Conservation (phyloP, 164 flowering plant genomes). For the Tetrastigma voinierianum region DNA sequence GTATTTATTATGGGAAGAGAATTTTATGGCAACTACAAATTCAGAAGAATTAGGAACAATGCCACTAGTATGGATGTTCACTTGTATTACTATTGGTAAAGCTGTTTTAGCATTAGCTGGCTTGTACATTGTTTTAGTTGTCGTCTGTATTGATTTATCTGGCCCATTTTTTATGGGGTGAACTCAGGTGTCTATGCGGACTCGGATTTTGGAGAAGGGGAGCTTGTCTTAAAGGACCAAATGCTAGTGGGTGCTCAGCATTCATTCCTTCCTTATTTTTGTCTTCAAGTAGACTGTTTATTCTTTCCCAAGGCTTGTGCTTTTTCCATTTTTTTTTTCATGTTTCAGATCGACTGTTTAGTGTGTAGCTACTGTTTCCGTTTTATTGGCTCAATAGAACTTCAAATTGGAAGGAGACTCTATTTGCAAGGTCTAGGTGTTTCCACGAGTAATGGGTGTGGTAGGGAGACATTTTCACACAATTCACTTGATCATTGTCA, state of each 20-base stretch:
- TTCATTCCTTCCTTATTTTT: neutral
- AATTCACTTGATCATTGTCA: conserved; percentile 17
- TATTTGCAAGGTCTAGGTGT: conserved; percentile 56
- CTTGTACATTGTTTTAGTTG: too few species aligned
- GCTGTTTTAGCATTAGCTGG: too few species aligned
- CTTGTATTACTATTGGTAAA: too few species aligned
- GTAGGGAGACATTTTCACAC: conserved; percentile 10
- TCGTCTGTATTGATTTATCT: too few species aligned
- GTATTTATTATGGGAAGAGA: too few species aligned
- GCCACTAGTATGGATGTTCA: neutral
- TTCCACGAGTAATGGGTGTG: conserved; percentile 33
- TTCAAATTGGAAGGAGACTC: conserved; percentile 86
- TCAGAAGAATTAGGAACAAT: neutral
- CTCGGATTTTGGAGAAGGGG: conserved; percentile 59
- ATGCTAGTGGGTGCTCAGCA: conserved; percentile 90
- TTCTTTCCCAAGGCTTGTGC: neutral
- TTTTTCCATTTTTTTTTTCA: conserved; percentile 1
- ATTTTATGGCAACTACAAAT: too few species aligned
- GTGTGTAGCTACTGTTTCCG: conserved; percentile 88
- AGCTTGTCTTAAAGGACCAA: conserved; percentile 81
- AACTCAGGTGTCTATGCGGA: conserved; percentile 71
- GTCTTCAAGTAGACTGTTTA: neutral
- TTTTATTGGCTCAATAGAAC: conserved; percentile 90
- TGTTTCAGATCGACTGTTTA: conserved; percentile 78
- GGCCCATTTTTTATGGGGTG: too few species aligned